Percentiles rank a stretch among this genome's conserved stretches.
Conservation (phyloP, 768 basidiomycete species). For the Auricularia sp. region DNA sequence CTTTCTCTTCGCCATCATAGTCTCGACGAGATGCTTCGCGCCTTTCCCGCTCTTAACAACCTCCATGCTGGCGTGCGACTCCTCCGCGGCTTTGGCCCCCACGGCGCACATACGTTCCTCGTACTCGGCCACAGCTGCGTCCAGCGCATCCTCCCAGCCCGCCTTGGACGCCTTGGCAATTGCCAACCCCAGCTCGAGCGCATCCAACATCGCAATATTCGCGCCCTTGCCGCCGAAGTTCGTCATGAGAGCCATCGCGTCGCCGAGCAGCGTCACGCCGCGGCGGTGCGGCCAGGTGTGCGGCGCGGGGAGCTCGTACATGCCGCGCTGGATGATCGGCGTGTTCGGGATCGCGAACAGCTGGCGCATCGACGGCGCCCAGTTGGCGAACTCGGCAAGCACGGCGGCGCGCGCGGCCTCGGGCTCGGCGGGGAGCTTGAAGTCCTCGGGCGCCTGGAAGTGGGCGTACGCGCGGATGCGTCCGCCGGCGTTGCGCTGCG, state of each 20-base stretch:
- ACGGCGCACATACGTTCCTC: no score
- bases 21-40: no score
- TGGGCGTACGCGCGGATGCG: slow-evolving; percentile 16
- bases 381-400: slow-evolving; percentile 8
- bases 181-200: slow-evolving; percentile 8
- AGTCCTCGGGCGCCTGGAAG: not conserved
- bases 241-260: slow-evolving; percentile 29
- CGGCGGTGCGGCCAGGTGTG: slow-evolving; percentile 3
- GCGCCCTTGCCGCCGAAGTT: slow-evolving; percentile 30
- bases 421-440: not conserved
- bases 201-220: slow-evolving; percentile 27
- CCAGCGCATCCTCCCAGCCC: no score
- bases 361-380: slow-evolving; percentile 2
- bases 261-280: slow-evolving; percentile 21
- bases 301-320: slow-evolving; percentile 10
- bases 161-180: not conserved
- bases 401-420: slow-evolving; percentile 6
- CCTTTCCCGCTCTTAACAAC: no score
- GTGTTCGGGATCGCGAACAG: slow-evolving; percentile 11
- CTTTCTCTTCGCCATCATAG: no score
- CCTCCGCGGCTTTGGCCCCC: no score
- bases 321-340: slow-evolving; percentile 10
- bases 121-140: no score
- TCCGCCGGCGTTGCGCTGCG: slow-evolving; percentile 25
- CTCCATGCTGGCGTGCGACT: no score